A percentile compares a stretch with the other conserved stretches of the same genome.
These are phyloP conservation scores for Spiraea crenata DNA, from an alignment of 331 rosid genomes.

Conservation along the genomic window DNA sequence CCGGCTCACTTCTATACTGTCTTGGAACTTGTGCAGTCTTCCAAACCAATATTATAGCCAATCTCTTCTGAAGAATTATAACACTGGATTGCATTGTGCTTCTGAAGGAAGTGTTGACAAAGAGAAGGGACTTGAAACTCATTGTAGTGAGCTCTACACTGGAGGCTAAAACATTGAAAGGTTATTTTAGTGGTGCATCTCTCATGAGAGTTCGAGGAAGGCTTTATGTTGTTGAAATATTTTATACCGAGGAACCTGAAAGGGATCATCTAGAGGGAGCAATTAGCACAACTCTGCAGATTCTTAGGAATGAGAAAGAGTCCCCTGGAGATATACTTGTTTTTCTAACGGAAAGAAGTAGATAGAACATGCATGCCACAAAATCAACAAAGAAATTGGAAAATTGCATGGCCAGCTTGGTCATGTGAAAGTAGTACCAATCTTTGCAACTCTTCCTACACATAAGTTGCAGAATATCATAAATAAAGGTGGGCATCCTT, in stretches of 20 bases:
- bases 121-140: conserved; percentile 86
- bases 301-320: conserved; percentile 66
- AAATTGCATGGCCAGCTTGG: conserved; percentile 94
- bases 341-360: conserved; percentile 91
- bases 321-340: conserved; percentile 89
- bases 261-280: conserved; percentile 95
- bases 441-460: conserved; percentile 96
- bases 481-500: conserved; percentile 80
- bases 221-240: conserved; percentile 94
- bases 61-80: no score
- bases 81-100: no score
- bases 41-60: conserved; percentile 97
- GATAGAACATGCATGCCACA: conserved; percentile 97
- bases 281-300: conserved; percentile 92
- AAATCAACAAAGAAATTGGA: conserved; percentile 65
- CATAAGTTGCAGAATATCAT: conserved; percentile 89
- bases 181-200: conserved; percentile 84
- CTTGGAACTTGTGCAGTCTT: conserved; percentile 86
- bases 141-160: conserved; percentile 99
- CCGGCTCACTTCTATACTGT: conserved; percentile 82
- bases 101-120: conserved; percentile 86
- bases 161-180: conserved; percentile 98
- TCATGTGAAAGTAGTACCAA: conserved; percentile 85
- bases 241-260: conserved; percentile 93
- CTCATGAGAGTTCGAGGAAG: conserved; percentile 99